Evolutionary conservation across 352 stramenopile species (phyloP), one percentile per base, ranked within the genome.

Genomic region (Aphanomyces cochlioides): DNA sequence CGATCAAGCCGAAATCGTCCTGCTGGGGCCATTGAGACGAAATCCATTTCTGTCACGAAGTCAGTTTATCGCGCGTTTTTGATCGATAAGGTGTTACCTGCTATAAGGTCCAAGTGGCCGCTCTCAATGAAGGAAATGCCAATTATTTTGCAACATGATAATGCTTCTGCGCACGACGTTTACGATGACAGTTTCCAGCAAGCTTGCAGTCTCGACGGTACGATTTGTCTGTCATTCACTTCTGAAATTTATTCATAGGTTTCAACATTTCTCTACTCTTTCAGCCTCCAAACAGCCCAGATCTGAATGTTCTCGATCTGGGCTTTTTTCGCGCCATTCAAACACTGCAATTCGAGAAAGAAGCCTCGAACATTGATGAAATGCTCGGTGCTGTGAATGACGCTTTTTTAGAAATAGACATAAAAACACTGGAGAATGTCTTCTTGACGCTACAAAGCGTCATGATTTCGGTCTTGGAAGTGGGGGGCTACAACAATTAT

Each of bases 301-400:
- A 79, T 40, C 56, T 70, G 21, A 81, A 78, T 36, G 66, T 78
- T 0, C 54, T 79, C 1, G 74, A 81, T 38, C 56, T 76, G 5
- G 70, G 65, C 17, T 73, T 73, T n/a, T 79, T 81, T 41, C 34
- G 63, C 4, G 71, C 72, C 0, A 69, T 78, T 5, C 69, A 81
- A 58, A 56, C 47, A 0, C 39, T 76, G 1, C 74, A 77, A 21
- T 15, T 34, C 1, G 36, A 59, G 19, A 59, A 53, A 19, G 45
- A 53, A 53, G 45, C 45, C 1, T 2, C 13, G 1, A 53, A 53
- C 2, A 53, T 53, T 2, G 45, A 53, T 2, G 45, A 53, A 19
- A n/a, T 53, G 45, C 13, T 53, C 1, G 1, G 13, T 2, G 45
- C 45, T 53, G 45, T 53, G n/a, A 1, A 53, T 53, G 45, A 53